Conservation (phyloP, 495 filamentous ascomycete genomes). For the Podospora conica region DNA sequence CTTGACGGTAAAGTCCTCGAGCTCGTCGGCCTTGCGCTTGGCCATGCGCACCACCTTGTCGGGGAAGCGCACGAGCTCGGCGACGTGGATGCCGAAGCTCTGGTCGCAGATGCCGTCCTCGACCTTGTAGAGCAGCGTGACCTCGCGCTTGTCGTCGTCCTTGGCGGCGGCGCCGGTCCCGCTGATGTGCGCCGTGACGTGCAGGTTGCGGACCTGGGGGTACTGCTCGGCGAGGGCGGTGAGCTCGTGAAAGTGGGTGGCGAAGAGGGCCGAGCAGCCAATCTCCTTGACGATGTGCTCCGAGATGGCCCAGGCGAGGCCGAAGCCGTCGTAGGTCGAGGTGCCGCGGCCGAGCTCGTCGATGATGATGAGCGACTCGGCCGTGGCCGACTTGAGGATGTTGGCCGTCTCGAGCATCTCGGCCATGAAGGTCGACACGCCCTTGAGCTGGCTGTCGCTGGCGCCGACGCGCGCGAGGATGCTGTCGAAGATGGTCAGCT, state of each 20-base stretch:
- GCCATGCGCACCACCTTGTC: conserved; percentile 98
- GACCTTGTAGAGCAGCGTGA: conserved; percentile 94
- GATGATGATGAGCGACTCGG: conserved; percentile 93
- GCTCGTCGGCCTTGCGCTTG: conserved; percentile 93
- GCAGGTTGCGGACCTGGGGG: conserved; percentile 82
- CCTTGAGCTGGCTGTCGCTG: conserved; percentile 93
- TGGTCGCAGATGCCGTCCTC: conserved; percentile 94
- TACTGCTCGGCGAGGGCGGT: conserved; percentile 83
- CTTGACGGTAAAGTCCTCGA: conserved; percentile 89
- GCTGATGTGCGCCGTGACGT: conserved; percentile 92
- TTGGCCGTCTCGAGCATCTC: conserved; percentile 99
- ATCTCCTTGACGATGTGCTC: conserved; percentile 97
- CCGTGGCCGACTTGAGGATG: conserved; percentile 93
- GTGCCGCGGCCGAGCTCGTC: conserved; percentile 98
- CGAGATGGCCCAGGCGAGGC: conserved; percentile 95
- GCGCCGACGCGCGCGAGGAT: conserved; percentile 96
- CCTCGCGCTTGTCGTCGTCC: conserved; percentile 61
- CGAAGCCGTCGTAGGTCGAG: conserved; percentile 97
- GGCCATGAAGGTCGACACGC: conserved; percentile 98
- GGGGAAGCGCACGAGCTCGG: conserved; percentile 96
- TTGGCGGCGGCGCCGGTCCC: conserved; percentile 34
- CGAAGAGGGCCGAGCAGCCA: conserved; percentile 86
- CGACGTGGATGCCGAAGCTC: conserved; percentile 96
- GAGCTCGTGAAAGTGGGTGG: conserved; percentile 97
- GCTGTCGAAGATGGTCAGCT: conserved; percentile 94